These are phyloP conservation scores for Epichloe aotearoae DNA, from an alignment of 2,329 filamentous ascomycete genomes.

Conservation along the genomic window DNA sequence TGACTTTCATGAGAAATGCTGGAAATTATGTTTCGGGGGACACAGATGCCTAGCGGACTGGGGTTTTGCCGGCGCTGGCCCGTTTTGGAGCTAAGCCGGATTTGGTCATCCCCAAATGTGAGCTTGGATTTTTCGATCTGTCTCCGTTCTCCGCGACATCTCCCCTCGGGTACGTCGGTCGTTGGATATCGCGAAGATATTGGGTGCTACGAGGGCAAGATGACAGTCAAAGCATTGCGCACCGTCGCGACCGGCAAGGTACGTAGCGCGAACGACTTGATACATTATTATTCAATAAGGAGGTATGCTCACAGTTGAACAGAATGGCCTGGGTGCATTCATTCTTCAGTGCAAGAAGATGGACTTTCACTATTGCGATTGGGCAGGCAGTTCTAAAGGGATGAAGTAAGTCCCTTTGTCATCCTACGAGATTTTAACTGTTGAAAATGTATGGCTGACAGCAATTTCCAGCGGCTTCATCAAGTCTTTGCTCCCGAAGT, in stretches of 20 bases:
- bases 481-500: conserved; percentile 58
- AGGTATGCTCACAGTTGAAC: conserved; percentile 8
- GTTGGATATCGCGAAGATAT: conserved; percentile 16
- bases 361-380: conserved; percentile 96
- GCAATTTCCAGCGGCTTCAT: conserved; percentile 55
- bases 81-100: conserved; percentile 14
- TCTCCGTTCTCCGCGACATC: conserved; percentile 6
- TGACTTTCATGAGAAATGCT: conserved; percentile 3
- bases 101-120: conserved; percentile 6
- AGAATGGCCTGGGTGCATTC: conserved; percentile 97
- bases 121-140: conserved; percentile 6
- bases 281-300: not conserved
- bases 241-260: conserved; percentile 42
- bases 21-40: conserved; percentile 9
- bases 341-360: conserved; percentile 93
- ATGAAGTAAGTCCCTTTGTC: conserved; percentile 57
- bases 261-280: conserved; percentile 6
- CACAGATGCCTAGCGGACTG: not conserved
- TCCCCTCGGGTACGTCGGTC: conserved; percentile 7
- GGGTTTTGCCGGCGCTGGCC: conserved; percentile 12
- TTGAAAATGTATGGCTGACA: conserved; percentile 1
- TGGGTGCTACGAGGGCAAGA: conserved; percentile 24
- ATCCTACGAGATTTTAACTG: not conserved
- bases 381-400: conserved; percentile 80
- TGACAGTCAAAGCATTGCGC: conserved; percentile 43